A percentile compares a stretch with the other conserved stretches of the same genome.
These are phyloP conservation scores for Amanita molliuscula DNA, from an alignment of 768 basidiomycete genomes.

Conservation along the genomic window DNA sequence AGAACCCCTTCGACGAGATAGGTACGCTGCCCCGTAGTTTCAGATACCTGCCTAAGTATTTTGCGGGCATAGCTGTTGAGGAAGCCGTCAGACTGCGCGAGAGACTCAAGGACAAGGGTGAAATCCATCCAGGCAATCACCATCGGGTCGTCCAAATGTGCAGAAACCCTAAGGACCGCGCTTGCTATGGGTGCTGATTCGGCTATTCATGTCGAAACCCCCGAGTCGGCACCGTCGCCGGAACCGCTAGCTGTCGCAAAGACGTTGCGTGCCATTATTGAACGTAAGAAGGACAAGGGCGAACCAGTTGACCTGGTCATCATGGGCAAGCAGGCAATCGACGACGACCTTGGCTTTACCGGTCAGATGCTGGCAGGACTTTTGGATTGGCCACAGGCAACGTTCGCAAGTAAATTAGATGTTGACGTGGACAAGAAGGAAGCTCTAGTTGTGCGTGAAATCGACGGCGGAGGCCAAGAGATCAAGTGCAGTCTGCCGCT, in stretches of 20 bases:
- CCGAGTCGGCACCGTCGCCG: constrained; percentile 60
- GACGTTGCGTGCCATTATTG: constrained; percentile 68
- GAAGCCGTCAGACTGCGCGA: constrained; percentile 95
- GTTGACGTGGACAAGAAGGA: constrained; percentile 53
- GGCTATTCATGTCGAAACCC: constrained; percentile 82
- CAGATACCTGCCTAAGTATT: not conserved
- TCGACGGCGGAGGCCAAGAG: constrained; percentile 90
- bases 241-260: constrained; percentile 92
- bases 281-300: constrained; percentile 35
- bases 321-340: constrained; percentile 96
- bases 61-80: constrained; percentile 63
- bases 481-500: constrained; percentile 71
- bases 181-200: constrained; percentile 97
- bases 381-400: constrained; percentile 88
- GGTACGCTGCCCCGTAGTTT: constrained; percentile 35
- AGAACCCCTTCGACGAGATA: constrained; percentile 99
- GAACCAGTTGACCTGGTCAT: constrained; percentile 75
- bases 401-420: constrained; percentile 84
- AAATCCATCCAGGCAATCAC: constrained; percentile 86
- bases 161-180: constrained; percentile 89
- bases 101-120: constrained; percentile 57
- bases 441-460: constrained; percentile 74
- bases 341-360: constrained; percentile 92
- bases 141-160: constrained; percentile 86
- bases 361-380: constrained; percentile 97